A percentile compares a stretch with the other conserved stretches of the same genome.
Evolutionary conservation across 2,329 filamentous ascomycete genomes (phyloP).

Genomic region (Phoma sp.): DNA sequence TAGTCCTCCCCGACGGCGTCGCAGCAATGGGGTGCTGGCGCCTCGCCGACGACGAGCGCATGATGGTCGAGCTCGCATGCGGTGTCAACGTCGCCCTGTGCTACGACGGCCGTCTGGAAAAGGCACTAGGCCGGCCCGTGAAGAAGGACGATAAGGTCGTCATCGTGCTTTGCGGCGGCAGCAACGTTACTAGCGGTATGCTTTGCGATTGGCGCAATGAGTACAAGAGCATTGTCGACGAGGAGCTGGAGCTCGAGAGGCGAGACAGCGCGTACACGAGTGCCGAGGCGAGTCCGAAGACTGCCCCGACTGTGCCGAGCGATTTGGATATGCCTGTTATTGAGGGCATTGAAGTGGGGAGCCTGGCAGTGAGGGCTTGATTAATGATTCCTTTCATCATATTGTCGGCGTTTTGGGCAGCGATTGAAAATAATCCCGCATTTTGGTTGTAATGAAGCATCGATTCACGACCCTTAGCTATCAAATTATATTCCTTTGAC

Average conservation of each 20-base stretch:
- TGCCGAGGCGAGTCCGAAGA: conserved; percentile 15
- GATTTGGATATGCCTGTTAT: conserved; percentile 11
- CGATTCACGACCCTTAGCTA: neutral
- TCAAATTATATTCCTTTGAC: too few species aligned
- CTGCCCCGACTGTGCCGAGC: conserved; percentile 2
- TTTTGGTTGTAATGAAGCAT: neutral
- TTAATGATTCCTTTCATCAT: neutral
- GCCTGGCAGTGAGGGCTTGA: conserved; percentile 6
- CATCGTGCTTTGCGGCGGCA: conserved; percentile 80
- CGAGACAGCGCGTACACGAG: conserved; percentile 25
- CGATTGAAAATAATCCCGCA: neutral
- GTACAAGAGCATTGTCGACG: conserved; percentile 38
- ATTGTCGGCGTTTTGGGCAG: conserved; percentile 10
- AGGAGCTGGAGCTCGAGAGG: conserved; percentile 28
- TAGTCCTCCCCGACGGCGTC: conserved; percentile 76
- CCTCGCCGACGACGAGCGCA: conserved; percentile 80
- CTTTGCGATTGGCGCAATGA: conserved; percentile 57
- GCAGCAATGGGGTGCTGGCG: conserved; percentile 79
- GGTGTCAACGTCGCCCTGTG: conserved; percentile 77
- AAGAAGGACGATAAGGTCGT: conserved; percentile 76
- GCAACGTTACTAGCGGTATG: conserved; percentile 60
- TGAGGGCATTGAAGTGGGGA: conserved; percentile 12
- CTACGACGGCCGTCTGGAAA: conserved; percentile 70
- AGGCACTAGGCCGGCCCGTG: conserved; percentile 66
- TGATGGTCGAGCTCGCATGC: conserved; percentile 85